Evolutionary conservation across 441 rosid species (phyloP).

Genomic region (Erysimum pusillum): DNA sequence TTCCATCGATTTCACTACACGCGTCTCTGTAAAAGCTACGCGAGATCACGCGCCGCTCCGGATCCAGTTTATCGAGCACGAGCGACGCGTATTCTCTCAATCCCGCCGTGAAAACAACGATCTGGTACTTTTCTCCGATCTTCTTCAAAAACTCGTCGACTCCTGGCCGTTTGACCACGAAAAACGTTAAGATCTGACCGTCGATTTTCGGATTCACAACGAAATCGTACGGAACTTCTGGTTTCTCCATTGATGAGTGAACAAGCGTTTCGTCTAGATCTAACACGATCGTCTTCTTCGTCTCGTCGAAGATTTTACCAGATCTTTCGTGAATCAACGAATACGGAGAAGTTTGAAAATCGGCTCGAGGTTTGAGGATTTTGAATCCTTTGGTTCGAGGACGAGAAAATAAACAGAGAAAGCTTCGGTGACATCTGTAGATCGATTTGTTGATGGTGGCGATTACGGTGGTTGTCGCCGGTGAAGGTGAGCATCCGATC

Average conservation of each 20-base stretch:
- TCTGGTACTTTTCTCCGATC: constrained; percentile 61
- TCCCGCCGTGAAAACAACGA: constrained; percentile 93
- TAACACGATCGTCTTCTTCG: constrained; percentile 72
- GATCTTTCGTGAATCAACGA: constrained; percentile 38
- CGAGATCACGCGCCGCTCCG: constrained; percentile 54
- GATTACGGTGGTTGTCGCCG: constrained; percentile 49
- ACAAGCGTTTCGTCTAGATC: constrained; percentile 91
- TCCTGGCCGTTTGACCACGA: constrained; percentile 87
- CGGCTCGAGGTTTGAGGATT: constrained; percentile 48
- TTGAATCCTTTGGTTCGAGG: constrained; percentile 58
- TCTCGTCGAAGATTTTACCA: constrained; percentile 24
- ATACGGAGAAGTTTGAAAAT: not conserved
- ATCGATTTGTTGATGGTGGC: constrained; percentile 68
- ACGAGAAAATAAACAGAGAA: constrained; percentile 69
- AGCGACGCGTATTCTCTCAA: constrained; percentile 75
- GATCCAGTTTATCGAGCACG: constrained; percentile 71
- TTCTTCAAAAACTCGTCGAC: constrained; percentile 69
- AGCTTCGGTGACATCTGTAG: constrained; percentile 63
- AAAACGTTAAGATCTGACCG: constrained; percentile 67
- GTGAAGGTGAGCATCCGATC: constrained; percentile 43
- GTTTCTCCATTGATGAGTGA: constrained; percentile 79
- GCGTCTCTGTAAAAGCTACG: constrained; percentile 74
- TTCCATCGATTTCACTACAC: constrained; percentile 70
- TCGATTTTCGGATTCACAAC: constrained; percentile 67
- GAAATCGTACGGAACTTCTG: constrained; percentile 65